Evolutionary conservation across 495 filamentous ascomycete species (phyloP).

Genomic region (Aspergillus kassunensis): DNA sequence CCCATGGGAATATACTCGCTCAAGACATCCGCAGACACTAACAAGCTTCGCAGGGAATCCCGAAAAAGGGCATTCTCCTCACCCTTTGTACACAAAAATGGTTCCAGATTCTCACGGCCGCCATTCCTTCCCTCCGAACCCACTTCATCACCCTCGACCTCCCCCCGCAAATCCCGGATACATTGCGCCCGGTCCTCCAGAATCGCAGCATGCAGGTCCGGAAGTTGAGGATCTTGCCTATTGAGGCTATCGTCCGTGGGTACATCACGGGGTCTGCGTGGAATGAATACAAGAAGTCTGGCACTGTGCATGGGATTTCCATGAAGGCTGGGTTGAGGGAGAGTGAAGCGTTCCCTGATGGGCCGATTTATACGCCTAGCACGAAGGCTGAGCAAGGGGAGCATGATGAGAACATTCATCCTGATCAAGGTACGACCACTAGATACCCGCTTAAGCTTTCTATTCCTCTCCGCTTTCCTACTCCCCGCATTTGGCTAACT

Average conservation of each 20-base stretch:
- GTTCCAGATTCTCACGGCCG: constrained; percentile 68
- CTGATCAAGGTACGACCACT: constrained; percentile 52
- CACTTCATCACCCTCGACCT: constrained; percentile 73
- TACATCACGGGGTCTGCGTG: constrained; percentile 94
- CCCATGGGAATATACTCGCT: background rate
- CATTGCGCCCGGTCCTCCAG: constrained; percentile 51
- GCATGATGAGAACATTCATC: constrained; percentile 89
- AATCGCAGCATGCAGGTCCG: constrained; percentile 80
- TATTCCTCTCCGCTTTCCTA: too few relatives aligned
- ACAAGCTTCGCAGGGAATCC: constrained; percentile 59
- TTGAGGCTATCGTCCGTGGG: constrained; percentile 88
- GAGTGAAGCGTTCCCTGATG: constrained; percentile 64
- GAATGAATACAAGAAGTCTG: constrained; percentile 68
- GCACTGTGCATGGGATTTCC: constrained; percentile 77
- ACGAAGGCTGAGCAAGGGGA: constrained; percentile 84
- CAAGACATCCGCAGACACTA: background rate
- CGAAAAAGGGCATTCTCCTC: constrained; percentile 77
- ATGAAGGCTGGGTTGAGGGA: constrained; percentile 65
- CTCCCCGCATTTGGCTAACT: constrained; percentile 16
- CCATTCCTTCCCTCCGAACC: constrained; percentile 63
- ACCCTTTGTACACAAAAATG: constrained; percentile 81
- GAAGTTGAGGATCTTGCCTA: constrained; percentile 72
- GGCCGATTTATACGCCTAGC: constrained; percentile 80
- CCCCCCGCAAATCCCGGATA: constrained; percentile 49
- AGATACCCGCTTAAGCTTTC: too few relatives aligned